Evolutionary conservation across 768 basidiomycete species (phyloP), one percentile per base, ranked within the genome.

Genomic region (Tremella yokohamensis): DNA sequence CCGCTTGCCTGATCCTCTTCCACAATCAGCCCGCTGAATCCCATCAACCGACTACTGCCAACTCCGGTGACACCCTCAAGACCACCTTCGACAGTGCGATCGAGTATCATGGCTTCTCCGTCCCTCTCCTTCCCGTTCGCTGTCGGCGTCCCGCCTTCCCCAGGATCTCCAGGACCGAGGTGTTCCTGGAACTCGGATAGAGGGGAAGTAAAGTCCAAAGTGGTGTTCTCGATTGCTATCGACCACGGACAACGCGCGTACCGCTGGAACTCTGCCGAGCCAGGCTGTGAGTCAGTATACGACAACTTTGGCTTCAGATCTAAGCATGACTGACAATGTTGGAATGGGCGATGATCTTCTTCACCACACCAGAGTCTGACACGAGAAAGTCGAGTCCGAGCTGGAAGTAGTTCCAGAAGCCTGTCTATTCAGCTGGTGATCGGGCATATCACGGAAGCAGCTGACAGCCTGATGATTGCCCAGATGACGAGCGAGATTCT

Each of bases 241-340:
- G 87, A 85, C 91, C 91, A 96, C 40, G 85, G 87, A 75, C 91
- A 94, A 37, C 90, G 85, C 69, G 91, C 89, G 73, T 93, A 91
- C 12, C 86, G 81, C 71, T 96, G 91, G 69, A 96, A 96, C 20
- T 90, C 77, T 3, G 90, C 85, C 1, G 90, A 86, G 6, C 91
- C 91, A 26, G 89, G 87, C 91, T 94, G 53, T 34, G 29, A 6
- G 29, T 34, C 29, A 34, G 29, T n/a, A 34, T 34, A 34, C 29
- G n/a, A n/a, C n/a, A n/a, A n/a, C n/a, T n/a, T n/a, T n/a, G n/a
- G n/a, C n/a, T n/a, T n/a, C n/a, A n/a, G n/a, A n/a, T n/a, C n/a
- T n/a, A n/a, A n/a, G n/a, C n/a, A n/a, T n/a, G 42, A 34, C 85
- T 76, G 70, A 92, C 91, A 57, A 91, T 83, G 65, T 94, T 96